These are phyloP conservation scores for Linnemannia exigua DNA, from an alignment of 192 early-diverging fungal genomes.

Conservation along the genomic window DNA sequence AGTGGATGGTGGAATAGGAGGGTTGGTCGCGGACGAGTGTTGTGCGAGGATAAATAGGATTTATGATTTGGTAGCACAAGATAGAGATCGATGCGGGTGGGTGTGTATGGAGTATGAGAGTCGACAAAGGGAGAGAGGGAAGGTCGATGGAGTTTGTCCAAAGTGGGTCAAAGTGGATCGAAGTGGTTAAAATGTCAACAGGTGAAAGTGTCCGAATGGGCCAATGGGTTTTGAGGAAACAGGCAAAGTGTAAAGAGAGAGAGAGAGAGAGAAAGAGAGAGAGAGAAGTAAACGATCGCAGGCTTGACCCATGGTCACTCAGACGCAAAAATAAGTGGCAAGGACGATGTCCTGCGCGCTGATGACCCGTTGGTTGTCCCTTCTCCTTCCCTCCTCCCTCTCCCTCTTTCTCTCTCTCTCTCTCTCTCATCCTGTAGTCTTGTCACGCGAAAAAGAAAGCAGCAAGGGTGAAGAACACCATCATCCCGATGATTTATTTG, in stretches of 20 bases:
- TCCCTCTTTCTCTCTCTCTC: not conserved
- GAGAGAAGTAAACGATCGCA: not conserved
- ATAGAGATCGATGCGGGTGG: not conserved
- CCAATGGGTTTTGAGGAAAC: too few relatives aligned
- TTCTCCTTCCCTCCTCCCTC: not conserved
- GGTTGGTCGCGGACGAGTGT: not conserved
- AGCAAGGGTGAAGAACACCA: too few relatives aligned
- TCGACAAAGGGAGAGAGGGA: not conserved
- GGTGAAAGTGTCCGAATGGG: too few relatives aligned
- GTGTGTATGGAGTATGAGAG: not conserved
- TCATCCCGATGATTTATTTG: not conserved
- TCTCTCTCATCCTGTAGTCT: too few relatives aligned
- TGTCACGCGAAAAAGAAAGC: too few relatives aligned
- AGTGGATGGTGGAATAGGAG: not conserved
- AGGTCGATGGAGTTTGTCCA: not conserved
- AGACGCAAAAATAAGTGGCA: not conserved
- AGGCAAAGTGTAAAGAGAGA: too few relatives aligned
- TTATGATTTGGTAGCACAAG: too few relatives aligned
- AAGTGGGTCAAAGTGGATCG: not conserved
- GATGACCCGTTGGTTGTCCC: not conserved
- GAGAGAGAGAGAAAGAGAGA: too few relatives aligned
- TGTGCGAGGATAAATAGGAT: too few relatives aligned
- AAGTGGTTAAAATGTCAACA: too few relatives aligned
- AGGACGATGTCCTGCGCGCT: not conserved
- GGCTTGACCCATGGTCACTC: not conserved